These are phyloP conservation scores for Cutaneotrichosporon sp. DNA, from an alignment of 1,284 basidiomycete species.

Conservation along the genomic window DNA sequence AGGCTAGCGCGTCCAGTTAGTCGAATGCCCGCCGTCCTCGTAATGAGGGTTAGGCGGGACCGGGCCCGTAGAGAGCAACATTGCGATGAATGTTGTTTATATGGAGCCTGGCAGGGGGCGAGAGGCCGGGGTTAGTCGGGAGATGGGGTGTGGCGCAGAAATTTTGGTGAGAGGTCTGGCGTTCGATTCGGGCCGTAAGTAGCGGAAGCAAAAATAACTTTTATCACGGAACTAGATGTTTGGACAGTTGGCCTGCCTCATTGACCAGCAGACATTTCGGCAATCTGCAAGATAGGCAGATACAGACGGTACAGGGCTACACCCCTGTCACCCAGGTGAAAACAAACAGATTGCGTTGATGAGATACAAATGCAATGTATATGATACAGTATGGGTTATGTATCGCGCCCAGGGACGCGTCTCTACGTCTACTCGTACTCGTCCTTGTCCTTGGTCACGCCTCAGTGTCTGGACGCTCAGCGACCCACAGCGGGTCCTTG, in stretches of 20 bases:
- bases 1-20: slow-evolving; percentile 23
- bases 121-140: not conserved
- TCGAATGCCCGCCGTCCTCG: slow-evolving; percentile 20
- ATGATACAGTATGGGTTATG: too few relatives aligned
- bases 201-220: too few relatives aligned
- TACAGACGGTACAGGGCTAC: too few relatives aligned
- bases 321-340: too few relatives aligned
- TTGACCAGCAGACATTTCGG: too few relatives aligned
- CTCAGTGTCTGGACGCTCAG: not conserved
- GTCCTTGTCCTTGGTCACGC: too few relatives aligned
- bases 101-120: not conserved
- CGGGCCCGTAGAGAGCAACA: slow-evolving; percentile 27
- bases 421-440: not conserved
- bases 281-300: too few relatives aligned
- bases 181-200: not conserved
- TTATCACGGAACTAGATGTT: too few relatives aligned
- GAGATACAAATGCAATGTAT: too few relatives aligned
- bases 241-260: too few relatives aligned
- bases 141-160: not conserved
- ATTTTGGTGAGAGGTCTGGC: not conserved
- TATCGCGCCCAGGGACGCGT: too few relatives aligned
- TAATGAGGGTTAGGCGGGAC: slow-evolving; percentile 14
- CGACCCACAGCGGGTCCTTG: not conserved
- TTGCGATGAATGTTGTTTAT: not conserved
- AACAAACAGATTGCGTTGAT: too few relatives aligned